A percentile compares a stretch with the other conserved stretches of the same genome.
These are phyloP conservation scores for Datura wrightii DNA, from an alignment of 257 asterid genomes.

Conservation along the genomic window DNA sequence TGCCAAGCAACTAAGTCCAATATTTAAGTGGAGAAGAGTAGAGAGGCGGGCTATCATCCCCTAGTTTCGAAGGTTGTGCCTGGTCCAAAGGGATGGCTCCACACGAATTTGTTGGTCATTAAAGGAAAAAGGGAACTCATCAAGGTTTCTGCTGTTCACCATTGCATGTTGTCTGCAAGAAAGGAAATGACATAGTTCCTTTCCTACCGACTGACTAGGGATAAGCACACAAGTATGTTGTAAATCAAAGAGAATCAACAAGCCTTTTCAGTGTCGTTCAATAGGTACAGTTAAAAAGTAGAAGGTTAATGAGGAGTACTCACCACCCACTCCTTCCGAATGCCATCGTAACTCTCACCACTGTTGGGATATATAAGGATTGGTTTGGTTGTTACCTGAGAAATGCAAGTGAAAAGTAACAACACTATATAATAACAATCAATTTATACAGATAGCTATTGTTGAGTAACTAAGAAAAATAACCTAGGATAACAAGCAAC, in stretches of 20 bases:
- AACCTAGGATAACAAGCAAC: not conserved
- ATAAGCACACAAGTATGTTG: not conserved
- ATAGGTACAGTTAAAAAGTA: not conserved
- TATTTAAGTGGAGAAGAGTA: not conserved
- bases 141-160: not conserved
- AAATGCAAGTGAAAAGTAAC: constrained; percentile 36
- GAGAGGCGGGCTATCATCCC: not conserved
- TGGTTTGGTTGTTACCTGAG: constrained; percentile 74
- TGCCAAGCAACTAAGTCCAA: not conserved
- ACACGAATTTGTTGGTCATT: not conserved
- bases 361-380: constrained; percentile 87
- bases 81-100: not conserved
- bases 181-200: constrained; percentile 5
- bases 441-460: constrained; percentile 9
- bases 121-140: not conserved
- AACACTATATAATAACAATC: not conserved
- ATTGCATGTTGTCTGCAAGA: not conserved
- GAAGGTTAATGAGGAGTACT: constrained; percentile 35
- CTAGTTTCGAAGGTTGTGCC: not conserved
- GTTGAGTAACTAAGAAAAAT: not conserved
- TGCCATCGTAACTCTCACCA: constrained; percentile 83
- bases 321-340: constrained; percentile 83
- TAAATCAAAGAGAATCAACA: constrained; percentile 2
- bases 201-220: constrained; percentile 1
- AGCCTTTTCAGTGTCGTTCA: not conserved